Percentiles rank a stretch among this genome's conserved stretches.
Conservation (phyloP, 257 asterid genomes). For the Petunia secreta region DNA sequence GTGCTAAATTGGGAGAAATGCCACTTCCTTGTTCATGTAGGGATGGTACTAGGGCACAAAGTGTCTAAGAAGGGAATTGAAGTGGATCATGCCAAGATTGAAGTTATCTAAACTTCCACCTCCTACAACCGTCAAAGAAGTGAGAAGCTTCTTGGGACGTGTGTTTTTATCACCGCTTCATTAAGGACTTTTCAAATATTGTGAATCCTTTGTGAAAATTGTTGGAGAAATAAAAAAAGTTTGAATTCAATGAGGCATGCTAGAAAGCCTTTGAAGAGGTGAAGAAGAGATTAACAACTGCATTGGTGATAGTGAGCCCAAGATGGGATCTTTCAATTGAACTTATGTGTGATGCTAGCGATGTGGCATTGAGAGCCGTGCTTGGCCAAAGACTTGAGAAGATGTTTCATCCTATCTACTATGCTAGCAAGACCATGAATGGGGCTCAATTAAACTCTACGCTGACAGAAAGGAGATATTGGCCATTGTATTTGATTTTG, state of each 20-base stretch:
- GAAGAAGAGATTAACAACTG: background rate
- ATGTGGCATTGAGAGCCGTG: too few relatives aligned
- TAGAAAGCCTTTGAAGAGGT: background rate
- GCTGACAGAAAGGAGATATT: too few relatives aligned
- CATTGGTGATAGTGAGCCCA: background rate
- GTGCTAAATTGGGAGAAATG: background rate
- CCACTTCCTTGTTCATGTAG: too few relatives aligned
- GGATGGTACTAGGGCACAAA: background rate
- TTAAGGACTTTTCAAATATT: background rate
- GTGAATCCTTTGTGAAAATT: background rate
- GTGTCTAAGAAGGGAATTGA: background rate
- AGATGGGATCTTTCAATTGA: background rate
- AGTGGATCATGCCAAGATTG: background rate
- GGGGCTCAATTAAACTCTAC: too few relatives aligned
- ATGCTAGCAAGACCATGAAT: too few relatives aligned
- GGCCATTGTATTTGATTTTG: too few relatives aligned
- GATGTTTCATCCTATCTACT: too few relatives aligned
- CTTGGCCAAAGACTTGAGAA: too few relatives aligned
- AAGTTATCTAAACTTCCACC: background rate
- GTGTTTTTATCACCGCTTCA: background rate
- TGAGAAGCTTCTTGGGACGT: background rate
- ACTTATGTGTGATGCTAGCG: too few relatives aligned
- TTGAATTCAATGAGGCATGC: background rate
- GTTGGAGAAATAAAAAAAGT: background rate
- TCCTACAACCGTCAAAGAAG: background rate